Evolutionary conservation across 2,329 filamentous ascomycete genomes (phyloP).

Genomic region (Monosporascus sp.): DNA sequence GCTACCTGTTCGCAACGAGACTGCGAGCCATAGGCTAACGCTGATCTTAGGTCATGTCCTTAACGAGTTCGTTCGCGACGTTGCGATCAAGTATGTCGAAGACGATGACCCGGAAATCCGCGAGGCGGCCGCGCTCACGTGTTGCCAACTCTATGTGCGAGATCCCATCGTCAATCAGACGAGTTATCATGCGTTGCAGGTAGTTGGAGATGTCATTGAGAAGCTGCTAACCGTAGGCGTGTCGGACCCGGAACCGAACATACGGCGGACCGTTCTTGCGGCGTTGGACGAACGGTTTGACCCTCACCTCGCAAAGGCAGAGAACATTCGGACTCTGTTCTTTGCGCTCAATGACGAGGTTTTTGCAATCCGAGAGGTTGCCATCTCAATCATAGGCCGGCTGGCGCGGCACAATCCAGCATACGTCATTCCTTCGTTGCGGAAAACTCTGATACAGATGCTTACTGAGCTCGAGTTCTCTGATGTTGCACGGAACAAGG

Average conservation of each 20-base stretch:
- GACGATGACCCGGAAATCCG: conserved; percentile 91
- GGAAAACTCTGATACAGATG: conserved; percentile 93
- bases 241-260: conserved; percentile 83
- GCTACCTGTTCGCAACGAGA: not conserved
- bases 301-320: conserved; percentile 90
- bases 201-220: conserved; percentile 96
- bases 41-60: conserved; percentile 64
- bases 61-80: conserved; percentile 97
- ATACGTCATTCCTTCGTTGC: conserved; percentile 91
- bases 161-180: conserved; percentile 98
- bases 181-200: conserved; percentile 92
- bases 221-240: conserved; percentile 92
- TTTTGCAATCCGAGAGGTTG: conserved; percentile 87
- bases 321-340: conserved; percentile 94
- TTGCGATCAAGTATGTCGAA: conserved; percentile 96
- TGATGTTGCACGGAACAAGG: conserved; percentile 88
- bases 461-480: conserved; percentile 95
- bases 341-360: conserved; percentile 93
- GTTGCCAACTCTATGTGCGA: conserved; percentile 93
- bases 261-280: conserved; percentile 79
- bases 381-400: conserved; percentile 93
- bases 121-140: conserved; percentile 91
- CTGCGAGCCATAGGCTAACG: conserved; percentile 9
- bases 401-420: conserved; percentile 88
- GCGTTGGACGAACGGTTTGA: conserved; percentile 94